Base-by-base conservation (phyloP, 2,329 filamentous ascomycete genomes). In the Phialophora expanda region DNA sequence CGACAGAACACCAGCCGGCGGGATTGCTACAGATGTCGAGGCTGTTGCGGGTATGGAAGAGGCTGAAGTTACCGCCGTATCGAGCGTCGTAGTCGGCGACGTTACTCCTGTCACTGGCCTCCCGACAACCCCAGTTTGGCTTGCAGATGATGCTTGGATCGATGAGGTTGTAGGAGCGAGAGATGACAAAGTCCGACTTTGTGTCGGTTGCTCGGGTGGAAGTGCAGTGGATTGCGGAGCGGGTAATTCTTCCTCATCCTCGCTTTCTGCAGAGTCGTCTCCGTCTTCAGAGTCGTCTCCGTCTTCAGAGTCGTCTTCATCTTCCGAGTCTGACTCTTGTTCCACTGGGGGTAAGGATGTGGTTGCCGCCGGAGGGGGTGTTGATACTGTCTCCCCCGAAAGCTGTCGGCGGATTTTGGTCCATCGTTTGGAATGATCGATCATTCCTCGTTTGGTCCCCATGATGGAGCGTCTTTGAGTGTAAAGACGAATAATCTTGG, bases 171-270 rank as follows among this genome's bases (percentile, higher is more conserved):
- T 12, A 34, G 26, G n/a, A 30, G 28, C 26, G 28, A 11, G 28
- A 56, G 3, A 4, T 56, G 53, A 32, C 34, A 56, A 28, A 34
- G 53, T 34, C 53, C 4, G 28, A 20, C 24, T 34, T 22, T 28
- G 53, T 30, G 53, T 56, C 8, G 30, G 30, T 32, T 11, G 30
- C 30, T 32, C 8, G 8, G 30, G 30, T 32, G 30, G 30, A 32
- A 9, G 30, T 32, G 11, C 1, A 11, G 30, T 32, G 9, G 53
- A 1, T 56, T 34, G 53, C 5, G 26, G 11, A 56, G 28, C 24
- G 12, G 24, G 14, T 7, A 34, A 30, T 83, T 51, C 30, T 5
- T 56, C 53, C 5, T 56, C 61, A 24, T 61, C 56, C 4, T 61
- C 62, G 38, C 54, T 57, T 7, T 56, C 57, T 14, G 32, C 50